phyloP scores from a whole-genome alignment of 495 filamentous ascomycete species.

The Penicillium tannophilum region DNA sequence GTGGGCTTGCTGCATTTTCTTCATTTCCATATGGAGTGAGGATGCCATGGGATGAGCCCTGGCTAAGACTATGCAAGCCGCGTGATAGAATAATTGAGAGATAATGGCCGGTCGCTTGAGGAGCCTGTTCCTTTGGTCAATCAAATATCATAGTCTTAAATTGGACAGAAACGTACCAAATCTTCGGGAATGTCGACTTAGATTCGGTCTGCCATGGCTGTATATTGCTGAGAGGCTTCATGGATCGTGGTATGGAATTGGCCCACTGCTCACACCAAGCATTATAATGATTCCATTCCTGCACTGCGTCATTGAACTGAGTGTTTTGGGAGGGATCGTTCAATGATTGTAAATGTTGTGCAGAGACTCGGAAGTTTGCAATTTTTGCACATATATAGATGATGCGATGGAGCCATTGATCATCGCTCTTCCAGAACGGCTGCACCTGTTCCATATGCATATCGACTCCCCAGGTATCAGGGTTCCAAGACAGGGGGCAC shows the following conservation, averaged over 20 bases:
- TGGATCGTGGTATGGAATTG: conserved; percentile 72
- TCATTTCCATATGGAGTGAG: conserved; percentile 61
- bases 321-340: conserved; percentile 54
- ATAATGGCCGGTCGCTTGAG: conserved; percentile 80
- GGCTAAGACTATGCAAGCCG: conserved; percentile 74
- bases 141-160: not conserved
- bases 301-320: conserved; percentile 62
- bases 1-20: conserved; percentile 66
- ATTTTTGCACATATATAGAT: conserved; percentile 90
- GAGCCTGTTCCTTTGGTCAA: conserved; percentile 56
- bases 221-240: conserved; percentile 82
- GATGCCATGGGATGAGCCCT: conserved; percentile 73
- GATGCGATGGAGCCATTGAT: conserved; percentile 89
- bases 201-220: conserved; percentile 66
- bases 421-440: conserved; percentile 59
- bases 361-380: conserved; percentile 74
- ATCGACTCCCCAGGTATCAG: conserved; percentile 88
- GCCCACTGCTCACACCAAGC: conserved; percentile 81
- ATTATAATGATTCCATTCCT: conserved; percentile 78
- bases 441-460: conserved; percentile 66
- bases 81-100: conserved; percentile 90
- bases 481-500: conserved; percentile 88
- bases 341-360: conserved; percentile 60
- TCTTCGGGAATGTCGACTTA: conserved; percentile 80
- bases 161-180: conserved; percentile 65